These are phyloP conservation scores for Fusarium coicis DNA, from an alignment of 2,329 filamentous ascomycete genomes.

Conservation along the genomic window DNA sequence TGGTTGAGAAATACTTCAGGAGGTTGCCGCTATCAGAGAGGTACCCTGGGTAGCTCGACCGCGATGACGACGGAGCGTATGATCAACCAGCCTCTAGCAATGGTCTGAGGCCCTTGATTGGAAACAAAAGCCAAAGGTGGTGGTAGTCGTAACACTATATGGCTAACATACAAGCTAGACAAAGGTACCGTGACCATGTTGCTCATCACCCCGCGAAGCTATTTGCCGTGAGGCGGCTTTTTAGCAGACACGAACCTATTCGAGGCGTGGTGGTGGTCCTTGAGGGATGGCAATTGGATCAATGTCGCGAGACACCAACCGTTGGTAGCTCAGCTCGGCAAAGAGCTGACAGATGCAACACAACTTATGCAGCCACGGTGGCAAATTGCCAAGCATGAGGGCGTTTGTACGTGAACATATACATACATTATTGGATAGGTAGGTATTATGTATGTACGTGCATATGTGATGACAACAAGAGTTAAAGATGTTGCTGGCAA, in stretches of 20 bases:
- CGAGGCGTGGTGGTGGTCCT: constrained; percentile 16
- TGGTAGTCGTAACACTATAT: constrained; percentile 25
- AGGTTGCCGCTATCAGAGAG: constrained; percentile 22
- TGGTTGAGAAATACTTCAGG: constrained; percentile 9
- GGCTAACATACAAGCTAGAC: constrained; percentile 27
- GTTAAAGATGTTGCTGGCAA: background rate
- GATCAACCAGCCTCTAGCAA: constrained; percentile 28
- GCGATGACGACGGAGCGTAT: constrained; percentile 26
- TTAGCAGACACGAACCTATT: constrained; percentile 1
- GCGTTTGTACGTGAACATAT: too few species aligned
- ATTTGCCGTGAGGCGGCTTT: constrained; percentile 22
- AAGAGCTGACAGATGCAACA: constrained; percentile 2
- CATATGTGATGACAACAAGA: background rate
- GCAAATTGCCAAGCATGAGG: constrained; percentile 6
- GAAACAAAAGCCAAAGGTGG: constrained; percentile 9
- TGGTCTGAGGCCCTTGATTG: constrained; percentile 24
- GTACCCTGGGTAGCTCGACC: constrained; percentile 1
- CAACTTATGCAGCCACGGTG: constrained; percentile 17
- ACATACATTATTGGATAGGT: background rate
- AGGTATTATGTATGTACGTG: background rate
- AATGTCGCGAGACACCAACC: background rate
- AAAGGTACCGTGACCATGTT: constrained; percentile 35
- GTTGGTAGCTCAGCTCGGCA: constrained; percentile 25
- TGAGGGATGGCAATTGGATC: constrained; percentile 21
- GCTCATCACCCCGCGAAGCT: constrained; percentile 1